Base-by-base conservation (phyloP, 192 early-diverging fungal genomes). In the Linnemannia zychae region DNA sequence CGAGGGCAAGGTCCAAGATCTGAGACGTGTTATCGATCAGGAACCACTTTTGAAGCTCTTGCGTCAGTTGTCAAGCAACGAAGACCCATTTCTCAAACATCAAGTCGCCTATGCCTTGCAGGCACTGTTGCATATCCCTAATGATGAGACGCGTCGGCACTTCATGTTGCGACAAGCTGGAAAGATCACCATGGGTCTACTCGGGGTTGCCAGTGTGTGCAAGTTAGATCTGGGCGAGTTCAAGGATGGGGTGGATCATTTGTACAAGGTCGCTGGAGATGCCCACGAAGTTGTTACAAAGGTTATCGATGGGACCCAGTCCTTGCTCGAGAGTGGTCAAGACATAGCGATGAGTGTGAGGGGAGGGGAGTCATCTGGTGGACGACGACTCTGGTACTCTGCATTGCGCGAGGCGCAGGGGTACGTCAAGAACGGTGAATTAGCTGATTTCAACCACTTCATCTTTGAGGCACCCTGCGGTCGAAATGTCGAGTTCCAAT, bases 341-440 rank as follows among this genome's bases (percentile, higher is more conserved):
- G 68, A 24, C 2, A 36, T 46, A n/a, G 16, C 40, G 3, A 22
- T 4, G 18, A 36, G n/a, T 9, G 17, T 70, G 15, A 70, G 24
- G 12, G 40, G 0, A 4, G 12, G 22, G 1, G 7, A 44, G 15
- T 18, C 9, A 36, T 24, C 22, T 40, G 68, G 68, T 7, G 40
- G 38, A 15, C 1, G 22, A 13, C 22, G 22, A 1, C 68, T 40
- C 7, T 70, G 68, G 68, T 70, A 40, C 20, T 2, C 11, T 3
- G 38, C 40, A 24, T 13, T 70, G 33, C 38, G 68, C 33, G 68
- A 70, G 68, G 68, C 68, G 4, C 36, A 70, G 68, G 68, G 11
- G 11, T 17, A 40, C 3, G 68, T 40, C 16, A 28, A 38, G 6
- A 40, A 11, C 22, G 68, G 68, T 40, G 4, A 3, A 0, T 1